Percentiles rank a stretch among this genome's conserved stretches.
Conservation (phyloP, 1,284 basidiomycete species). For the Cutaneotrichosporon spelunceum region DNA sequence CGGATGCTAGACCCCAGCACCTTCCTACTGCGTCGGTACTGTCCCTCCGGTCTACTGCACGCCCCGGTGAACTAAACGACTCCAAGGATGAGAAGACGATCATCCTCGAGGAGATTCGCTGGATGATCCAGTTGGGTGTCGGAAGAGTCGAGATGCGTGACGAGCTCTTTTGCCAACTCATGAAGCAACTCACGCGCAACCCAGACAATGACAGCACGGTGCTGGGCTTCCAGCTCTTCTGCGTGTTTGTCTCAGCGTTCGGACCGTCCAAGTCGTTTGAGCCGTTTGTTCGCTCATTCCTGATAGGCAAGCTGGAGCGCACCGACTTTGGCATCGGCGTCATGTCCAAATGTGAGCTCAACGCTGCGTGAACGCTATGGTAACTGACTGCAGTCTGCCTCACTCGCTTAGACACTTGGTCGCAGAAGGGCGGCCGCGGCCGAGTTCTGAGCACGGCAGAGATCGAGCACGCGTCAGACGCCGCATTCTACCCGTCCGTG, state of each 20-base stretch:
- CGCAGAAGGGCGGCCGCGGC: slow-evolving; percentile 75
- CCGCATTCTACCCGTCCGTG: slow-evolving; percentile 87
- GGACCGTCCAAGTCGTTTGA: slow-evolving; percentile 88
- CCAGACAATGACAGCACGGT: slow-evolving; percentile 76
- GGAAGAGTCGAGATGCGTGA: slow-evolving; percentile 76
- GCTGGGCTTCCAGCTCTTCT: slow-evolving; percentile 86
- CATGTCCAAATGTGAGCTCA: slow-evolving; percentile 67
- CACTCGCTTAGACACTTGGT: slow-evolving; percentile 64
- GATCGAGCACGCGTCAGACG: slow-evolving; percentile 86
- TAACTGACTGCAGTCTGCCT: slow-evolving; percentile 58
- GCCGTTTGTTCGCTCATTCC: slow-evolving; percentile 70
- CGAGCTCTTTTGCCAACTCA: slow-evolving; percentile 84
- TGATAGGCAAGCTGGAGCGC: slow-evolving; percentile 62
- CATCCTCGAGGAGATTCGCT: slow-evolving; percentile 77
- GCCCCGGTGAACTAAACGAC: slow-evolving; percentile 8
- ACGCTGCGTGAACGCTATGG: not conserved
- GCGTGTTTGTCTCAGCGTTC: slow-evolving; percentile 79
- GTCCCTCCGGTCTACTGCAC: slow-evolving; percentile 12
- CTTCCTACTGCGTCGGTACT: slow-evolving; percentile 13
- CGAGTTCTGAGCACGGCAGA: slow-evolving; percentile 74
- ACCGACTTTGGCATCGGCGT: slow-evolving; percentile 70
- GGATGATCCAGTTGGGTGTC: slow-evolving; percentile 75
- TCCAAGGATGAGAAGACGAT: slow-evolving; percentile 36
- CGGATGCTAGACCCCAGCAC: slow-evolving; percentile 24
- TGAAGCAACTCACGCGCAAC: slow-evolving; percentile 84